Conservation (phyloP, 805 yeast species). For the Starmera amethionina region DNA sequence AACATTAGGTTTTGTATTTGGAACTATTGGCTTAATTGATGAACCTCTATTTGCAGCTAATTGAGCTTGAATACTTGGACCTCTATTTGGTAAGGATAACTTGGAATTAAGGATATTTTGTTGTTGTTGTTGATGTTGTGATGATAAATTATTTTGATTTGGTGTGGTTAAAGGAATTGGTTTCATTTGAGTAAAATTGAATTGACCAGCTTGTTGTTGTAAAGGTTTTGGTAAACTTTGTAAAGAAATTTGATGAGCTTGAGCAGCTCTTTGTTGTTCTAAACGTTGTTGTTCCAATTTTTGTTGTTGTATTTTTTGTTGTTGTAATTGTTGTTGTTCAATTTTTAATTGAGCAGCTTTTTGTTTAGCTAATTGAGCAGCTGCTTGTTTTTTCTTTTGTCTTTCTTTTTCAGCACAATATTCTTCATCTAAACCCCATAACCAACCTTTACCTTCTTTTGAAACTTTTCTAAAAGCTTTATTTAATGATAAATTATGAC, state of each 20-base stretch:
- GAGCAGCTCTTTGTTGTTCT: constrained; percentile 19
- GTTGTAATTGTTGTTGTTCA: constrained; percentile 40
- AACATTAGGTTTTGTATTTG: constrained; percentile 20
- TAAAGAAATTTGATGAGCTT: constrained; percentile 7
- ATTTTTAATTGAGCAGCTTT: constrained; percentile 43
- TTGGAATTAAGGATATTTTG: constrained; percentile 1
- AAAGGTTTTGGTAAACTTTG: constrained; percentile 1
- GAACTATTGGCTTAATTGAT: constrained; percentile 11
- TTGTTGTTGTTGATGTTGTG: constrained; percentile 1
- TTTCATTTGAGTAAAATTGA: background rate
- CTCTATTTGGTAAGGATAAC: constrained; percentile 3
- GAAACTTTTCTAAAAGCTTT: constrained; percentile 76
- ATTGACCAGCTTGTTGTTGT: constrained; percentile 1
- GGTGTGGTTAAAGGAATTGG: no score
- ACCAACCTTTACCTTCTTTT: constrained; percentile 89
- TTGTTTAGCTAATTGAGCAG: constrained; percentile 50
- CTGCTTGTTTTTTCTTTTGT: constrained; percentile 57
- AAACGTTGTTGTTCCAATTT: constrained; percentile 10
- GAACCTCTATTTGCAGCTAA: constrained; percentile 24
- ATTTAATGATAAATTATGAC: constrained; percentile 81
- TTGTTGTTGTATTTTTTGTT: constrained; percentile 15
- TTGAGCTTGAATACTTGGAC: constrained; percentile 19
- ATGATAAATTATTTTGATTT: no score
- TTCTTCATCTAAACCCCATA: constrained; percentile 87
- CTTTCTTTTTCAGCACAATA: constrained; percentile 76